phyloP scores from a whole-genome alignment of 495 filamentous ascomycete species.

The Penicillium crystallinum region DNA sequence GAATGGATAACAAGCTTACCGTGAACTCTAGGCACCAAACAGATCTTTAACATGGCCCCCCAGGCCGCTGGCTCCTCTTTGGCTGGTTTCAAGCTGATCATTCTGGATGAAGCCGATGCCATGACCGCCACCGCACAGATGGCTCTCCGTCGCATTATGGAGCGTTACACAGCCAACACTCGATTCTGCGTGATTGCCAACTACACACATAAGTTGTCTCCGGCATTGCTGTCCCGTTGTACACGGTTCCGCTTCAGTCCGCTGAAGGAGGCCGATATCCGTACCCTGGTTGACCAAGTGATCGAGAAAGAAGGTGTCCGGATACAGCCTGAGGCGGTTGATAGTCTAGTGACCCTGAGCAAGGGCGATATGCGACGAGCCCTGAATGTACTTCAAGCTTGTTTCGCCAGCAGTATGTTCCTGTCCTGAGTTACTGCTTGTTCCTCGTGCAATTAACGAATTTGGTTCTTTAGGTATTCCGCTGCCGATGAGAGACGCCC shows the following conservation, averaged over 20 bases:
- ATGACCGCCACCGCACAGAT: conserved; percentile 98
- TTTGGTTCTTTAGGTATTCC: conserved; percentile 51
- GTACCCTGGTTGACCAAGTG: conserved; percentile 78
- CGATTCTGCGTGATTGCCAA: conserved; percentile 99
- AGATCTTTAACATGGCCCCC: conserved; percentile 57
- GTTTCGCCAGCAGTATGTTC: conserved; percentile 78
- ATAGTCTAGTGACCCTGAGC: conserved; percentile 78
- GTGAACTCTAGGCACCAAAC: conserved; percentile 54
- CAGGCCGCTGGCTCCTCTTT: conserved; percentile 46
- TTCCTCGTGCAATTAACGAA: not conserved
- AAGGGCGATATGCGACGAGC: conserved; percentile 96
- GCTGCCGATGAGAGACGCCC: conserved; percentile 57
- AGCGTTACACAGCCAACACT: conserved; percentile 97
- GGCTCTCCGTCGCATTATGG: conserved; percentile 96
- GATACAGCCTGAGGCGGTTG: conserved; percentile 71
- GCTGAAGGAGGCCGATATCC: conserved; percentile 80
- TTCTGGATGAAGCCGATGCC: conserved; percentile 96
- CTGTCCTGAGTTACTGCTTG: not conserved
- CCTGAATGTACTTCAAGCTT: conserved; percentile 93
- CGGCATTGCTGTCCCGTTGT: conserved; percentile 86
- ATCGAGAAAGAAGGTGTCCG: conserved; percentile 82
- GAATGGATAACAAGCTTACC: conserved; percentile 43
- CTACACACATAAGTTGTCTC: conserved; percentile 98
- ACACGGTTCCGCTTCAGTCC: conserved; percentile 95
- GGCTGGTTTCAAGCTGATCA: conserved; percentile 87